phyloP scores from a whole-genome alignment of 1,284 basidiomycete species.

The Ustilago curta region DNA sequence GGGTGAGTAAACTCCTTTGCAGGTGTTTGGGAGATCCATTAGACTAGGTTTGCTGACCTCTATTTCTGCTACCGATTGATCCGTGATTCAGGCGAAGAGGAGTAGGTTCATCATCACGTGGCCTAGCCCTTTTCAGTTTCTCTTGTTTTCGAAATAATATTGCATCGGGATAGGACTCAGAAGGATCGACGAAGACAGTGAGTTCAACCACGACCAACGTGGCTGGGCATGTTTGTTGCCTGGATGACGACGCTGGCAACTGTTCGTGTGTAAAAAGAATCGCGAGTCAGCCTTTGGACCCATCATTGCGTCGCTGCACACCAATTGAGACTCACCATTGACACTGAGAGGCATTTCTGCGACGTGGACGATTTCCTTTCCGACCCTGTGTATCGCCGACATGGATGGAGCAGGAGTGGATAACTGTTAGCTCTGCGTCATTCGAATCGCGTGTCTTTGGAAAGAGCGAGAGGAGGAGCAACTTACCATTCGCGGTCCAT shows the following conservation, averaged over 20 bases:
- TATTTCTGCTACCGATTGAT: neutral
- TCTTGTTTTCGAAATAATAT: slow-evolving; percentile 1
- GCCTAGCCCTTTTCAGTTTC: neutral
- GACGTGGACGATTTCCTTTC: slow-evolving; percentile 52
- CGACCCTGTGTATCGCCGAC: slow-evolving; percentile 29
- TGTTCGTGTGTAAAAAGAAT: slow-evolving; percentile 7
- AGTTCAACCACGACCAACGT: slow-evolving; percentile 52
- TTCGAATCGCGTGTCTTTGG: neutral
- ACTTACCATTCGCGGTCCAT: slow-evolving; percentile 51
- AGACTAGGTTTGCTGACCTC: neutral
- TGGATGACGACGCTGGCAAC: slow-evolving; percentile 49
- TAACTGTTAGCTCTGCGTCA: neutral
- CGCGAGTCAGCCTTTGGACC: slow-evolving; percentile 1
- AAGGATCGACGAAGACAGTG: neutral
- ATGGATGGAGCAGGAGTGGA: neutral
- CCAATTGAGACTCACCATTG: slow-evolving; percentile 41
- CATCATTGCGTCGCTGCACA: neutral
- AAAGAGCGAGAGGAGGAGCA: neutral
- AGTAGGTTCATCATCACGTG: slow-evolving; percentile 10
- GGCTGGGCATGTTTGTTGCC: slow-evolving; percentile 58
- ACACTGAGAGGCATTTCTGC: slow-evolving; percentile 58
- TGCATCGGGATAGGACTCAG: slow-evolving; percentile 5
- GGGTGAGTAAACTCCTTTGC: slow-evolving; percentile 16
- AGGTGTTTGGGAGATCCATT: neutral
- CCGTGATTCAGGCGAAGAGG: slow-evolving; percentile 23